A percentile compares a stretch with the other conserved stretches of the same genome.
Conservation (phyloP, 1,139 yeast genomes). For the Nakaseomyces nivariensis region DNA sequence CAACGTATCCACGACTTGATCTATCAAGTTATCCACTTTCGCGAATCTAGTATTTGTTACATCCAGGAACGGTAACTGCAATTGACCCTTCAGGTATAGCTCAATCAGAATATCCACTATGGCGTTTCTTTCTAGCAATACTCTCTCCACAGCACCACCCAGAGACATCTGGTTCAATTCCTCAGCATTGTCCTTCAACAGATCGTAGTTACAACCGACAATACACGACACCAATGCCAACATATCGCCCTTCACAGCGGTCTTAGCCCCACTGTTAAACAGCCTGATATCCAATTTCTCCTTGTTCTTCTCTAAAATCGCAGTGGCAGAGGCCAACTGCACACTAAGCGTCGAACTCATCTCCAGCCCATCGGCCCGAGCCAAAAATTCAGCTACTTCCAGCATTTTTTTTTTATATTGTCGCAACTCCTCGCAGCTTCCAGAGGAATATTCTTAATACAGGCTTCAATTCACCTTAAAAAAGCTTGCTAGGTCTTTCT, state of each 20-base stretch:
- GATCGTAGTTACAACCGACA: background rate
- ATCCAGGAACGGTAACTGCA: background rate
- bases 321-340: background rate
- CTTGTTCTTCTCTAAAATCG: background rate
- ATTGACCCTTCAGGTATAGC: background rate
- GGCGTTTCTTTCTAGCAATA: background rate
- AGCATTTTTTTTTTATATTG: background rate
- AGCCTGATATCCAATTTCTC: background rate
- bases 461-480: too few relatives aligned
- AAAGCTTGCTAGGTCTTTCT: too few relatives aligned
- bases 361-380: background rate
- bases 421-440: too few relatives aligned
- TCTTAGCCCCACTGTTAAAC: background rate
- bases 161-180: background rate
- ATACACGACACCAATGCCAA: background rate
- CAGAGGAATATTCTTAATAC: too few relatives aligned
- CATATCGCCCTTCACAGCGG: background rate
- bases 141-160: background rate
- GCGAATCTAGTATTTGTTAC: background rate
- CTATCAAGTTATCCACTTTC: background rate
- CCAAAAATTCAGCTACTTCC: constrained; percentile 1
- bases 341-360: background rate
- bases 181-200: background rate
- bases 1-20: background rate
- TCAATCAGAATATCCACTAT: background rate